Conservation (phyloP, 345 rosid species). For the Dimocarpus longan region DNA sequence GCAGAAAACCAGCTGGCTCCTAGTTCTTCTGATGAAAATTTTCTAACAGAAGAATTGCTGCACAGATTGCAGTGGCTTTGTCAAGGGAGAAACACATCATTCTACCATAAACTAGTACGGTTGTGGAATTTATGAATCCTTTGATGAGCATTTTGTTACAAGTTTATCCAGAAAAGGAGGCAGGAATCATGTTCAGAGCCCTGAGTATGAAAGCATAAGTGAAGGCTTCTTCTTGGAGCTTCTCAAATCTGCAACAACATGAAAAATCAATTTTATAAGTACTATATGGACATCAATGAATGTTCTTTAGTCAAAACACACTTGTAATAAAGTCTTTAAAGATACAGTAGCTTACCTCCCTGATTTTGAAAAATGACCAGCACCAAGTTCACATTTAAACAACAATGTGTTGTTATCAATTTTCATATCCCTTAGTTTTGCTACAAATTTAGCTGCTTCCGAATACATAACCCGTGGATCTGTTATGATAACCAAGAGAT, state of each 20-base stretch:
- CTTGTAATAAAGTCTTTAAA: background rate
- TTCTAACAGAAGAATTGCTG: too few species aligned
- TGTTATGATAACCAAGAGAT: slow-evolving; percentile 28
- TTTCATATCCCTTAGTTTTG: slow-evolving; percentile 88
- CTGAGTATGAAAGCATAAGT: slow-evolving; percentile 66
- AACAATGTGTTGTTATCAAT: slow-evolving; percentile 67
- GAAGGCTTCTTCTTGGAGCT: slow-evolving; percentile 84
- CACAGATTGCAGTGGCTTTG: too few species aligned
- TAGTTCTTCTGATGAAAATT: too few species aligned
- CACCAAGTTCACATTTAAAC: slow-evolving; percentile 90
- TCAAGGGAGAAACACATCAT: too few species aligned
- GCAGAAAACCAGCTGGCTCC: too few species aligned
- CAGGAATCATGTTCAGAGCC: slow-evolving; percentile 72
- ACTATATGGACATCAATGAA: background rate
- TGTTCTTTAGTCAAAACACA: background rate
- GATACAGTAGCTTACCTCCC: slow-evolving; percentile 63
- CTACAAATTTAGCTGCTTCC: slow-evolving; percentile 90
- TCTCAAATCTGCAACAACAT: slow-evolving; percentile 77
- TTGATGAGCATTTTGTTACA: background rate
- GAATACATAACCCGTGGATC: slow-evolving; percentile 95
- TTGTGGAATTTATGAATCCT: background rate
- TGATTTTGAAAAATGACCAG: slow-evolving; percentile 94
- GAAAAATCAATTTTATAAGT: background rate
- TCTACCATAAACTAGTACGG: too few species aligned
- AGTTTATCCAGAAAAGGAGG: slow-evolving; percentile 18